These are phyloP conservation scores for Aspergillus sp. DNA, from an alignment of 2,329 filamentous ascomycete species.

Conservation along the genomic window DNA sequence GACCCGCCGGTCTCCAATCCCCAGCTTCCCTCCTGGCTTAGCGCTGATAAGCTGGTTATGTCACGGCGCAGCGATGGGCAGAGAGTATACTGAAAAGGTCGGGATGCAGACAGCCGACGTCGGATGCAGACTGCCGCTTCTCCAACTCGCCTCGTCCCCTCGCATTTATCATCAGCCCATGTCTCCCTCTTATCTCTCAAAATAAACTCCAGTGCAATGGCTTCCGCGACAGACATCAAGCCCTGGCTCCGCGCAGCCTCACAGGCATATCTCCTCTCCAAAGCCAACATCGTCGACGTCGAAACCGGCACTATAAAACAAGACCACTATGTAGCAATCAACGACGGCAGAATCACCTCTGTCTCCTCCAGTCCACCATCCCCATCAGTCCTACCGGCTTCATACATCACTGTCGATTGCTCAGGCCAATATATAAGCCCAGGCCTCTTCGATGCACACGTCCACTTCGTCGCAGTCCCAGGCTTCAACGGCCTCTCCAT, in stretches of 20 bases:
- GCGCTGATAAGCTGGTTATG: background rate
- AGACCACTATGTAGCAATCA: slow-evolving; percentile 13
- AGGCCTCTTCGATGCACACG: slow-evolving; percentile 27
- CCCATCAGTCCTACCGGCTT: background rate
- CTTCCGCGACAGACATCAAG: slow-evolving; percentile 5
- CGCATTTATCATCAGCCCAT: background rate
- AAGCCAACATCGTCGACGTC: slow-evolving; percentile 26
- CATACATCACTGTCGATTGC: slow-evolving; percentile 14
- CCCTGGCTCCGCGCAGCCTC: slow-evolving; percentile 23
- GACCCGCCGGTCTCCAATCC: background rate
- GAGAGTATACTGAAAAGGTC: background rate
- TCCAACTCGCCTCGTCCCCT: slow-evolving; percentile 12
- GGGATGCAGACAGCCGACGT: background rate
- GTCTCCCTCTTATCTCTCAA: too few relatives aligned
- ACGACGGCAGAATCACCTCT: slow-evolving; percentile 20
- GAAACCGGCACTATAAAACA: slow-evolving; percentile 15
- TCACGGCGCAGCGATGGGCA: background rate
- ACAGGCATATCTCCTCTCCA: slow-evolving; percentile 17
- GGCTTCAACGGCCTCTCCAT: slow-evolving; percentile 22
- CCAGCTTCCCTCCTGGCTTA: background rate
- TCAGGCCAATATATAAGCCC: slow-evolving; percentile 24
- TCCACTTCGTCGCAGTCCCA: slow-evolving; percentile 27
- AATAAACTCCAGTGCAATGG: too few relatives aligned
- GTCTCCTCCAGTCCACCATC: background rate
- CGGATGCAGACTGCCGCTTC: background rate